These are phyloP conservation scores for Chalciporus chontae DNA, from an alignment of 768 basidiomycete species.

Conservation along the genomic window DNA sequence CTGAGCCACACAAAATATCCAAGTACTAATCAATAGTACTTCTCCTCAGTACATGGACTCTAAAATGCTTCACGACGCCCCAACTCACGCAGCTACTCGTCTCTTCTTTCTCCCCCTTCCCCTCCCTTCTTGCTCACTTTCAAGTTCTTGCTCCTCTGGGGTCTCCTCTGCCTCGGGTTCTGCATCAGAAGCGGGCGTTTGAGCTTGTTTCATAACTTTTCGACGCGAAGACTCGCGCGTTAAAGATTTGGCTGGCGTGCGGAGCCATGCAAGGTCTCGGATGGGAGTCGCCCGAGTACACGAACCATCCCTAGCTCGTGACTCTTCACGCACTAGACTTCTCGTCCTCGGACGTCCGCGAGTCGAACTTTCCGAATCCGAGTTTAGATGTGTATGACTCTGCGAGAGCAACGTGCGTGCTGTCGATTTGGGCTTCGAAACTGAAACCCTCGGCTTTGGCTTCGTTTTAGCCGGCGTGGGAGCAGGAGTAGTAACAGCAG, in stretches of 20 bases:
- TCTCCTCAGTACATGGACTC: neutral
- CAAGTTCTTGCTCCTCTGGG: constrained; percentile 5
- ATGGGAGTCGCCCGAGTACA: neutral
- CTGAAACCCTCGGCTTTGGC: constrained; percentile 1
- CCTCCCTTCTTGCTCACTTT: constrained; percentile 12
- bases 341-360: constrained; percentile 21
- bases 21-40: neutral
- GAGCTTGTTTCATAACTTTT: neutral
- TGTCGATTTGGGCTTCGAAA: constrained; percentile 12
- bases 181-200: constrained; percentile 7
- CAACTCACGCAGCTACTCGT: constrained; percentile 16
- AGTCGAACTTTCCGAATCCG: constrained; percentile 23
- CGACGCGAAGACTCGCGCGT: constrained; percentile 1
- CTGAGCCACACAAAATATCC: too few species aligned
- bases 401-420: constrained; percentile 23
- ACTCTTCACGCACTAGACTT: constrained; percentile 23
- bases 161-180: constrained; percentile 4
- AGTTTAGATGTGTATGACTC: constrained; percentile 11
- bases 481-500: neutral
- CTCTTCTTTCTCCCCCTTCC: constrained; percentile 31
- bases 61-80: neutral
- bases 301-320: constrained; percentile 11
- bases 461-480: neutral
- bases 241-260: constrained; percentile 3
- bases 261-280: neutral